phyloP scores from a whole-genome alignment of 371 early-diverging fungal species.

The Apophysomyces ossiformis region DNA sequence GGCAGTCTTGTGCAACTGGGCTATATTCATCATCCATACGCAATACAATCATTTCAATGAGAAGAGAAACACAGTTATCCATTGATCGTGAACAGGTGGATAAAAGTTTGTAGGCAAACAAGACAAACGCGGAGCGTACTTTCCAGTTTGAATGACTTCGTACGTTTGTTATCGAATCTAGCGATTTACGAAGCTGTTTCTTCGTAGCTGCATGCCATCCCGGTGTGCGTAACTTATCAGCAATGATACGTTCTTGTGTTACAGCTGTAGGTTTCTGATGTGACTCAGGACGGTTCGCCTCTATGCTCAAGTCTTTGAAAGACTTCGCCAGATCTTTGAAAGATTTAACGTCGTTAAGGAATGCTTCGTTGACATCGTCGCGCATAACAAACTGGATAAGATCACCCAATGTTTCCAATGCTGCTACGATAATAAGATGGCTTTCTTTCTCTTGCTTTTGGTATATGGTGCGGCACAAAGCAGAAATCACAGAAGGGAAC shows the following conservation, averaged over 20 bases:
- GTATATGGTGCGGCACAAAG: conserved; percentile 39
- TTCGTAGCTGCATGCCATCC: conserved; percentile 41
- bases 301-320: neutral
- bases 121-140: conserved; percentile 48
- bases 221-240: conserved; percentile 6
- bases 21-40: conserved; percentile 52
- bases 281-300: neutral
- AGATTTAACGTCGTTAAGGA: conserved; percentile 22
- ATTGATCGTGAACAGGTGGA: conserved; percentile 42
- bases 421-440: conserved; percentile 44
- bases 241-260: neutral
- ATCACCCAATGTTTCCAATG: conserved; percentile 43
- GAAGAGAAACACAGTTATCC: conserved; percentile 38
- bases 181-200: conserved; percentile 23
- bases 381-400: conserved; percentile 39
- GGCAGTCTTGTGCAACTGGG: conserved; percentile 36
- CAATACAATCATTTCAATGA: conserved; percentile 52
- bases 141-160: conserved; percentile 48
- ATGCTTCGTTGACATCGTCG: conserved; percentile 35
- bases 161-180: conserved; percentile 35
- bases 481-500: conserved; percentile 53
- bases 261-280: neutral
- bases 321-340: conserved; percentile 30
- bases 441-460: conserved; percentile 54
- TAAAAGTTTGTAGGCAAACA: conserved; percentile 44